Evolutionary conservation across 306 rosid species (phyloP), one percentile per base, ranked within the genome.

Genomic region (Neltuma alba): DNA sequence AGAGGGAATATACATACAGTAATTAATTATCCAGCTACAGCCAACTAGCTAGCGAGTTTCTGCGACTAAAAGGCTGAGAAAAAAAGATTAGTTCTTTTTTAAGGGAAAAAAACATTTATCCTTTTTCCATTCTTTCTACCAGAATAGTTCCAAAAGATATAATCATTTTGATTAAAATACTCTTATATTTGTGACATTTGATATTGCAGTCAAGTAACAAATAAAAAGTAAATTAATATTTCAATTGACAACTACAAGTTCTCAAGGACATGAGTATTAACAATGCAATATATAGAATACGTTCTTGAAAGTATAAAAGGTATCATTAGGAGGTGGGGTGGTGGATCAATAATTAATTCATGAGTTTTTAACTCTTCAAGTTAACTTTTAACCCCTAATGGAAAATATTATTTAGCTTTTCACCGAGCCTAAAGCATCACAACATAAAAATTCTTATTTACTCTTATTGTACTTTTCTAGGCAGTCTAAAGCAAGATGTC

Each of bases 401-500:
- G 70, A 77, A 82, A 77, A 66, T 73, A 58, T 48, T 68, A 62
- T 42, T 72, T 74, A 80, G 58, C 87, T 83, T 83, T 83, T 83
- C 87, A 77, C 36, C 38, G 9, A 61, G 28, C 67, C 77, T 54
- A 80, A 87, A 64, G 76, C 79, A 76, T 77, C 80, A 82, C 60
- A 62, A 62, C 7, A 68, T 63, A 25, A 73, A 75, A 82, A 48
- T 18, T 79, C 75, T 62, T 71, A 74, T 50, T 70, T 70, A 70
- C 44, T 74, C 81, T 73, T 48, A 13, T 84, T 69, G 71, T 76
- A 76, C 86, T 79, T 79, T 79, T 80, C 81, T 47, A 37, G 47
- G 42, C 71, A 73, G 47, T 70, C 61, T 67, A 79, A 84, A 85
- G 83, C 54, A 79, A 87, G 72, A 81, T 80, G 86, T 73, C 90